A percentile compares a stretch with the other conserved stretches of the same genome.
phyloP scores from a whole-genome alignment of 2,329 filamentous ascomycete species.

The Verticillium isaacii region DNA sequence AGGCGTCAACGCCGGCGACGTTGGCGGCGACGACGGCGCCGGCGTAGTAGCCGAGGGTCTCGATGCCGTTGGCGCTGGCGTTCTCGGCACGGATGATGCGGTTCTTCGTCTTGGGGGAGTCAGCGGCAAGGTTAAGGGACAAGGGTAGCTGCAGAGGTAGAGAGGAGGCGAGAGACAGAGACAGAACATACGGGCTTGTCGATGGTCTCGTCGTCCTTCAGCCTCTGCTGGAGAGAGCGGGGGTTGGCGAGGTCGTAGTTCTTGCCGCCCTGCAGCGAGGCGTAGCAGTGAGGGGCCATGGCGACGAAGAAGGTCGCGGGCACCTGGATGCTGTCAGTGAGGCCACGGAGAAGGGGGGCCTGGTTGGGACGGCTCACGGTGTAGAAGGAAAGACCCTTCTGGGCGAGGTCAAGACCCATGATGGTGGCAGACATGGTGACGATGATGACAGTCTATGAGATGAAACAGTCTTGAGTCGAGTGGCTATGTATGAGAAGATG shows the following conservation, averaged over 20 bases:
- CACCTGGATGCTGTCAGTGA: constrained; percentile 22
- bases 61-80: constrained; percentile 37
- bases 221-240: constrained; percentile 23
- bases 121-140: neutral
- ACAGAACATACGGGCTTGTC: constrained; percentile 19
- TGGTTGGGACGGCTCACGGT: constrained; percentile 16
- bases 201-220: constrained; percentile 25
- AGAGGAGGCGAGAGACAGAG: neutral
- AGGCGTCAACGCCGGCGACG: constrained; percentile 29
- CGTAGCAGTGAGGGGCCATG: constrained; percentile 30
- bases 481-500: neutral
- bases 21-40: constrained; percentile 41
- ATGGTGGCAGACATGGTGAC: constrained; percentile 3
- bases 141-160: neutral
- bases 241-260: constrained; percentile 34
- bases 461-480: too few species aligned
- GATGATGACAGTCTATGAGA: neutral
- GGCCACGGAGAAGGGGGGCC: constrained; percentile 7
- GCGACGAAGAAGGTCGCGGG: constrained; percentile 32
- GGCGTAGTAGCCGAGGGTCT: constrained; percentile 38
- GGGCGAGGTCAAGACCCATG: constrained; percentile 30
- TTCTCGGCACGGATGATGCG: constrained; percentile 49
- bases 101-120: constrained; percentile 40
- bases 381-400: constrained; percentile 27
- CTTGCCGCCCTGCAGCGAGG: constrained; percentile 20